Evolutionary conservation across 106 monocot genomes (phyloP).

Genomic region (Dendrobium officinale): DNA sequence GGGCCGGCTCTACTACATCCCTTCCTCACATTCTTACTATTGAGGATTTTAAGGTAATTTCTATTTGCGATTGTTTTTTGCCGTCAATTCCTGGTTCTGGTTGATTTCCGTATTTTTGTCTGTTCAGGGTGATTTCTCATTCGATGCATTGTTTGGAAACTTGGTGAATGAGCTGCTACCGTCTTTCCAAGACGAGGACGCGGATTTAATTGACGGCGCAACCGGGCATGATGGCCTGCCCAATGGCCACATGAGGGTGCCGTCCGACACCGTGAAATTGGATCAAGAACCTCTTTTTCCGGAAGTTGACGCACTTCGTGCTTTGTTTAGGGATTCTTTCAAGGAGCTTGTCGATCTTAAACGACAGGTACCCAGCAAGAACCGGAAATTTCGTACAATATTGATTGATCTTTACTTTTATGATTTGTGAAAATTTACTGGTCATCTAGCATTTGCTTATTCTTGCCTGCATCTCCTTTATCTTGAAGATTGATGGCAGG

Average conservation of each 20-base stretch:
- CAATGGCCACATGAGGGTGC: conserved; percentile 32
- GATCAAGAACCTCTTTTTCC: conserved; percentile 69
- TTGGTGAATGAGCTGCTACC: conserved; percentile 88
- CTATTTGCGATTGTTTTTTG: not conserved
- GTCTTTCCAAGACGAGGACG: conserved; percentile 71
- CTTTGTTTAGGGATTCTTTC: conserved; percentile 90
- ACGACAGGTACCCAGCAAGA: conserved; percentile 40
- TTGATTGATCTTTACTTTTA: not conserved
- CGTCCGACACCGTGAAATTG: conserved; percentile 24
- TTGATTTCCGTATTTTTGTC: not conserved
- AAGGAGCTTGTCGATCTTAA: conserved; percentile 88
- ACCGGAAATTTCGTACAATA: not conserved
- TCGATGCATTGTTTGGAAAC: conserved; percentile 83
- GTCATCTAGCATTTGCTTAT: not conserved
- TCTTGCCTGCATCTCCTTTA: not conserved
- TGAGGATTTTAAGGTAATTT: conserved; percentile 43
- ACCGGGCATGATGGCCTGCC: conserved; percentile 23
- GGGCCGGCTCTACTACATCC: conserved; percentile 13
- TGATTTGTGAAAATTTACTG: not conserved
- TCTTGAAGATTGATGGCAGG: conserved; percentile 68
- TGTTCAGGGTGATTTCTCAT: conserved; percentile 86
- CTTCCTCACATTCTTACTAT: conserved; percentile 39
- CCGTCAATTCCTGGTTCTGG: not conserved
- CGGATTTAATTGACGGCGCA: conserved; percentile 36
- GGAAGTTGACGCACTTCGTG: conserved; percentile 74